These are phyloP conservation scores for Ophioceras dolichostomum DNA, from an alignment of 2,329 filamentous ascomycete species.

Conservation along the genomic window DNA sequence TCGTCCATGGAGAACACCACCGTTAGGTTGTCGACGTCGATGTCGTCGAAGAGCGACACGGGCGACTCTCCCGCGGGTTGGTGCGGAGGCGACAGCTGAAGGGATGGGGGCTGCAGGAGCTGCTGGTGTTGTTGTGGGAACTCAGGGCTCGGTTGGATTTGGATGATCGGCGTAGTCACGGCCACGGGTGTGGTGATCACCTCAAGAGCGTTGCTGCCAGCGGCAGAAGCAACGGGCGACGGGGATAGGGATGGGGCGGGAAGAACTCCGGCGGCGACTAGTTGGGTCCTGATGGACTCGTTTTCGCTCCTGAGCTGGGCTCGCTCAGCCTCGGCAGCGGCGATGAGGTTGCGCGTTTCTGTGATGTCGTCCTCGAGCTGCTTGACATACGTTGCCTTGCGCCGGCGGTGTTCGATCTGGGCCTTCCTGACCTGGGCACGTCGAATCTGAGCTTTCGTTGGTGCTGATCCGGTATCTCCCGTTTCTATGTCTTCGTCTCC, in stretches of 20 bases:
- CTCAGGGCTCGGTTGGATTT: too few relatives aligned
- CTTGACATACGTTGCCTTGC: slow-evolving; percentile 42
- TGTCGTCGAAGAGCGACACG: slow-evolving; percentile 16
- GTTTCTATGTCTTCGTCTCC: too few relatives aligned
- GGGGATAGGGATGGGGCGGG: not conserved
- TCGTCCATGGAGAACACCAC: slow-evolving; percentile 29
- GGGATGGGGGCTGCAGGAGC: not conserved
- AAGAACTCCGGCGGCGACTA: slow-evolving; percentile 10
- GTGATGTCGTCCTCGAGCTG: slow-evolving; percentile 39
- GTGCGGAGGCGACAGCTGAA: not conserved
- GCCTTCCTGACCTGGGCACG: slow-evolving; percentile 39
- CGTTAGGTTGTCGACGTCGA: slow-evolving; percentile 23
- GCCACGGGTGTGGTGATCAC: not conserved
- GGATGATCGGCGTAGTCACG: too few relatives aligned
- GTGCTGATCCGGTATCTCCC: too few relatives aligned
- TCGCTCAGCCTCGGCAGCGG: slow-evolving; percentile 25
- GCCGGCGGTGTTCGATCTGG: slow-evolving; percentile 42
- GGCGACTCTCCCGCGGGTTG: not conserved
- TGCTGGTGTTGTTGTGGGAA: slow-evolving; percentile 2
- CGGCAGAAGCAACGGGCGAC: not conserved
- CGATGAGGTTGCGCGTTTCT: slow-evolving; percentile 33
- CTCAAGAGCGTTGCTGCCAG: not conserved
- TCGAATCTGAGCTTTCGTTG: slow-evolving; percentile 33
- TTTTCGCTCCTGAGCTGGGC: slow-evolving; percentile 27
- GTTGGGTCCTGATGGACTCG: slow-evolving; percentile 22